Conservation (phyloP, 1,284 basidiomycete genomes). For the Rhodofomes roseus region DNA sequence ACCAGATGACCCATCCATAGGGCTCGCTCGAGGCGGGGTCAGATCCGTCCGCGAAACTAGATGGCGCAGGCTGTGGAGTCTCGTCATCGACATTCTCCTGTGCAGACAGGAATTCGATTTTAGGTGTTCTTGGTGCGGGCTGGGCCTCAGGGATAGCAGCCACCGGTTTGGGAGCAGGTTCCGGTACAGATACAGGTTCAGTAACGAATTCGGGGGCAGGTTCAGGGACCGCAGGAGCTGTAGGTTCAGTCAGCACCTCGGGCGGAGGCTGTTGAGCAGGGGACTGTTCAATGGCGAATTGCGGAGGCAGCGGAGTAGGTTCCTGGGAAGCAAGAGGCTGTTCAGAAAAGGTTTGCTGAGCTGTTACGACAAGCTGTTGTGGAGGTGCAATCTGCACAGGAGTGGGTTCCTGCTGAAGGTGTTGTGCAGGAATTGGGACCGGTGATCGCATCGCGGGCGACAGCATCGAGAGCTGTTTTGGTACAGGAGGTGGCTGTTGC, state of each 20-base stretch:
- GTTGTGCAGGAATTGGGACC: slow-evolving; percentile 11
- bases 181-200: neutral
- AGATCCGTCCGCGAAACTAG: neutral
- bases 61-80: neutral
- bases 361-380: neutral
- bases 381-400: neutral
- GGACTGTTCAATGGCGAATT: neutral
- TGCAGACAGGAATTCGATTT: neutral
- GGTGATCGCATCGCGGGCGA: slow-evolving; percentile 20
- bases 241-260: neutral
- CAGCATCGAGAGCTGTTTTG: slow-evolving; percentile 36
- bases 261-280: neutral
- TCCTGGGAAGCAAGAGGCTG: neutral
- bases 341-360: neutral
- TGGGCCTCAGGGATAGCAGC: neutral
- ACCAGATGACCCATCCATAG: slow-evolving; percentile 57
- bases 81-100: neutral
- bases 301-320: neutral
- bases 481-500: slow-evolving; percentile 30
- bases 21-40: neutral
- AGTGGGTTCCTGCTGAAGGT: neutral
- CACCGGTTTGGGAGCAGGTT: neutral
- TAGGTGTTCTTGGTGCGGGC: neutral
- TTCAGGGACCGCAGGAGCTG: neutral
- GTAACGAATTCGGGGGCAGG: too few relatives aligned